A percentile compares a stretch with the other conserved stretches of the same genome.
phyloP scores from a whole-genome alignment of 2,329 filamentous ascomycete species.

The Fusarium falciforme region DNA sequence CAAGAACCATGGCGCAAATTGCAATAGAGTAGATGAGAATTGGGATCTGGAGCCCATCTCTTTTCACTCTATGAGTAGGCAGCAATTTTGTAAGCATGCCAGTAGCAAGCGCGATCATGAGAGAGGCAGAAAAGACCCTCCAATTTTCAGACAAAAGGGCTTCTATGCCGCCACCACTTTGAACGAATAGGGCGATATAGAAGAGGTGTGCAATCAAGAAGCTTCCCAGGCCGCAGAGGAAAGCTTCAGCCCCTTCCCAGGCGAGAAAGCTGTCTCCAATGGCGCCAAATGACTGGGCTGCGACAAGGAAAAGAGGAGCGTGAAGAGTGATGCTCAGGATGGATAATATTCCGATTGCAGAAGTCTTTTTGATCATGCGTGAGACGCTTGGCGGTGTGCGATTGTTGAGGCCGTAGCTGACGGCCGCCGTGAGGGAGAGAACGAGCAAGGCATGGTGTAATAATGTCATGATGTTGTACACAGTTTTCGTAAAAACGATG shows the following conservation, averaged over 20 bases:
- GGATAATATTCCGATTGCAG: slow-evolving; percentile 47
- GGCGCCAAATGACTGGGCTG: slow-evolving; percentile 47
- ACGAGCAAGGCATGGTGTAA: slow-evolving; percentile 37
- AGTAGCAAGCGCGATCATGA: slow-evolving; percentile 39
- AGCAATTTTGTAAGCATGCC: slow-evolving; percentile 45
- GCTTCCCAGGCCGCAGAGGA: slow-evolving; percentile 48
- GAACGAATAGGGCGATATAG: slow-evolving; percentile 47
- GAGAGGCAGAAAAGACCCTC: slow-evolving; percentile 24
- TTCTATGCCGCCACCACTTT: slow-evolving; percentile 12
- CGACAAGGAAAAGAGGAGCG: slow-evolving; percentile 36
- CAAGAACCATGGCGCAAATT: slow-evolving; percentile 48
- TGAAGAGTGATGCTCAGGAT: slow-evolving; percentile 23
- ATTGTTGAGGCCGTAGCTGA: slow-evolving; percentile 33
- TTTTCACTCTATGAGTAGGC: slow-evolving; percentile 33
- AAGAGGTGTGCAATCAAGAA: slow-evolving; percentile 50
- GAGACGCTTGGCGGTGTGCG: slow-evolving; percentile 36
- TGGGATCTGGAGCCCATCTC: slow-evolving; percentile 39
- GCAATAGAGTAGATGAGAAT: slow-evolving; percentile 47
- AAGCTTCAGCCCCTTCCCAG: slow-evolving; percentile 47
- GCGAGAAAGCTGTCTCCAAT: slow-evolving; percentile 52
- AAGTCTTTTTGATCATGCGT: slow-evolving; percentile 48
- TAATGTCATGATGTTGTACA: neutral
- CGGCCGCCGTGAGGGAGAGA: slow-evolving; percentile 27
- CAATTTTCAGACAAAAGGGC: slow-evolving; percentile 17
- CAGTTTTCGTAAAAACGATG: neutral